Evolutionary conservation across 2,329 filamentous ascomycete genomes (phyloP).

Genomic region (Aspergillaceae sp.): DNA sequence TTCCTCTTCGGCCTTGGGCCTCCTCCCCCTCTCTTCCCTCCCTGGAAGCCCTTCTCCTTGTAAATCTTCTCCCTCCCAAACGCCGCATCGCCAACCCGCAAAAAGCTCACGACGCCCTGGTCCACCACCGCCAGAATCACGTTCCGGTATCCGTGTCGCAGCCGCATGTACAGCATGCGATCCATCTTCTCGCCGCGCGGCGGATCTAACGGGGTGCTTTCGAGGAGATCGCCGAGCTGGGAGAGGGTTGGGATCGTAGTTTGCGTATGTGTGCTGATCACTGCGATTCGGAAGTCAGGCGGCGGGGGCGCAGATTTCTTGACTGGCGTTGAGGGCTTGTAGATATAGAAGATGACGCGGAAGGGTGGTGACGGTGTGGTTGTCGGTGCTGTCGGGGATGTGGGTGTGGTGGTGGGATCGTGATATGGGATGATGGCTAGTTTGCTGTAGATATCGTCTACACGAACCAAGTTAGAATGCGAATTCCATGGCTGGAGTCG

Average conservation of each 20-base stretch:
- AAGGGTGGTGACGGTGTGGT: conserved; percentile 58
- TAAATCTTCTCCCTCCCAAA: conserved; percentile 70
- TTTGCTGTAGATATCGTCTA: conserved; percentile 64
- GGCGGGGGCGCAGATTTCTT: conserved; percentile 68
- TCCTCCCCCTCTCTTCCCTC: conserved; percentile 18
- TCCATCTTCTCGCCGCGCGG: conserved; percentile 43
- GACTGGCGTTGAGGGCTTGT: conserved; percentile 64
- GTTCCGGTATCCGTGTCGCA: conserved; percentile 78
- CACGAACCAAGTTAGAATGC: conserved; percentile 15
- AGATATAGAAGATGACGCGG: conserved; percentile 69
- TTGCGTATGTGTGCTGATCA: conserved; percentile 62
- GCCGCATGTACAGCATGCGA: conserved; percentile 58
- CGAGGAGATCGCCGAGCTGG: conserved; percentile 63
- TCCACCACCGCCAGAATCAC: conserved; percentile 84
- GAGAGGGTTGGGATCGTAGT: conserved; percentile 63
- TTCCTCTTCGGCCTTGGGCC: conserved; percentile 19
- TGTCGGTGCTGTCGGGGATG: conserved; percentile 15
- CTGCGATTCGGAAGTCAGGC: conserved; percentile 77
- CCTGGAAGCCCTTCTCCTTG: conserved; percentile 32
- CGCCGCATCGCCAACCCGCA: conserved; percentile 68
- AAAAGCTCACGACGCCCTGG: conserved; percentile 78
- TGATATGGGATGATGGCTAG: conserved; percentile 66
- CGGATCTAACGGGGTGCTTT: conserved; percentile 62
- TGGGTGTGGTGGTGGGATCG: conserved; percentile 42
- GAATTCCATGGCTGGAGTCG: neutral